Evolutionary conservation across 441 rosid genomes (phyloP), one percentile per base, ranked within the genome.

Genomic region (Capsella rubella): DNA sequence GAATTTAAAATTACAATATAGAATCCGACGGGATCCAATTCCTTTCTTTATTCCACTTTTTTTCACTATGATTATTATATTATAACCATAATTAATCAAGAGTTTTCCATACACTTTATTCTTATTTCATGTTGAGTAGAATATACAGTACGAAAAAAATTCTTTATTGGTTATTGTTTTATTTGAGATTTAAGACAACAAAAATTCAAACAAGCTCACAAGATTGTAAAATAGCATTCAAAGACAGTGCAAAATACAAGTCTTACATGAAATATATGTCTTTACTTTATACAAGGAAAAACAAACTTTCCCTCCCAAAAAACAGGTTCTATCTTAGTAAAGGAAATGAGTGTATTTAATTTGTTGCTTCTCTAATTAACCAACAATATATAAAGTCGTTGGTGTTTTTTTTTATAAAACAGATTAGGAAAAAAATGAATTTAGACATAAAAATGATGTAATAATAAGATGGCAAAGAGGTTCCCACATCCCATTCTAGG

Each of bases 401-500:
- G 42, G 73, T 75, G 57, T 43, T 60, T 34, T 21, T 21, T 16
- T 6, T 34, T 67, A 60, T 52, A 57, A 68, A 67, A 61, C 64
- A 67, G 4, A 60, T 60, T 67, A 32, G 25, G 0, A 47, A 39
- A 15, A 28, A 56, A 32, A 29, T 11, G 40, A 46, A 13, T 18
- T n/a, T 0, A 21, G 25, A 21, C 25, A 34, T 2, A 11, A 63
- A 29, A 52, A 76, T 46, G 63, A 21, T 21, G 25, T 21, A 21
- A 21, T 55, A 68, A 61, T 47, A 55, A 37, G 71, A 76, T 69
- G 28, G 71, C 59, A 76, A 70, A 42, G 56, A 21, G 54, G 75
- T 55, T 75, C 79, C 65, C 64, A 68, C 74, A 52, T 32, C 64
- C 69, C 65, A 75, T 54, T 76, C 59, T 54, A 62, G 79, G 79